phyloP scores from a whole-genome alignment of 768 basidiomycete genomes.

The Tubosaeta sp. region DNA sequence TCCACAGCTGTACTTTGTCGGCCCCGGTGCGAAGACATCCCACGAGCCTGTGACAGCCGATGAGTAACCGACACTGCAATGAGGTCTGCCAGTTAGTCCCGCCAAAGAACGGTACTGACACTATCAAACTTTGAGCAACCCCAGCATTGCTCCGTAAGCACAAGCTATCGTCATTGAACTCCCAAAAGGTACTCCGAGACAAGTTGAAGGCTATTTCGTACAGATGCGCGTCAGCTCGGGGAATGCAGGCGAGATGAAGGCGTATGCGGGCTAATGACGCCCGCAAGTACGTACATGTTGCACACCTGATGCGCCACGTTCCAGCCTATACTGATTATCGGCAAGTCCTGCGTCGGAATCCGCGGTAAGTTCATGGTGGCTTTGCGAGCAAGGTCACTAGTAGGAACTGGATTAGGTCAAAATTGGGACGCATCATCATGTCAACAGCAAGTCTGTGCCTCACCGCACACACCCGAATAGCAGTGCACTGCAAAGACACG shows the following conservation, averaged over 20 bases:
- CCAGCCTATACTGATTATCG: not conserved
- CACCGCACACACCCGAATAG: constrained; percentile 3
- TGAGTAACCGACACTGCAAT: not conserved
- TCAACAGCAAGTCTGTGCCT: constrained; percentile 2
- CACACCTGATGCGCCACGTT: too few species aligned
- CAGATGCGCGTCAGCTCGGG: too few species aligned
- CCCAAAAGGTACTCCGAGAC: not conserved
- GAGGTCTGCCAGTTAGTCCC: not conserved
- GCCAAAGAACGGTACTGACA: not conserved
- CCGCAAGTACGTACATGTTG: too few species aligned
- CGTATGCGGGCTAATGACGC: too few species aligned
- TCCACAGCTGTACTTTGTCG: not conserved
- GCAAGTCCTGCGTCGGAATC: not conserved
- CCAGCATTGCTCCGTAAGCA: not conserved
- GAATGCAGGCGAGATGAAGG: too few species aligned
- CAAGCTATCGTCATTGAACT: too few species aligned
- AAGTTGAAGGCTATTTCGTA: not conserved
- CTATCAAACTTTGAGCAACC: not conserved
- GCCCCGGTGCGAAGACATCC: not conserved
- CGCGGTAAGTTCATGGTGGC: not conserved
- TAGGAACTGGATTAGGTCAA: not conserved
- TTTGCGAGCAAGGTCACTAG: not conserved
- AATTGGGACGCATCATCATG: not conserved
- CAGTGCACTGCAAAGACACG: constrained; percentile 5
- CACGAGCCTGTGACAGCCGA: not conserved